Base-by-base conservation (phyloP, 129 eudicot species). In the Erigeron canadensis region DNA sequence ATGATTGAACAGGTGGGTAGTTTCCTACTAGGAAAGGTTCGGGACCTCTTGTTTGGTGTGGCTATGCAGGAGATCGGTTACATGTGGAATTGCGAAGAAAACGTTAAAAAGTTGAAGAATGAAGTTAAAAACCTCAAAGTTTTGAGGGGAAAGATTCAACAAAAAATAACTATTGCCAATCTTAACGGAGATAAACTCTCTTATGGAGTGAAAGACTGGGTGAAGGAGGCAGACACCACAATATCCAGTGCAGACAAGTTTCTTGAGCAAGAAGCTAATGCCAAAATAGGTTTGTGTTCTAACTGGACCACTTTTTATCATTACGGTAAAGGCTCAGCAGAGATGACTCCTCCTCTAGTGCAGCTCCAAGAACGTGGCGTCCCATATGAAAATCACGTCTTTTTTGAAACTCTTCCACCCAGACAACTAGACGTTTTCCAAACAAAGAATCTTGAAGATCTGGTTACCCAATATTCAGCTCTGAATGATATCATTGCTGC, bases 161-260 rank as follows among this genome's bases (percentile, higher is more conserved):
- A n/a, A n/a, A n/a, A n/a, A n/a, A n/a, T n/a, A n/a, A n/a, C n/a
- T n/a, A n/a, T n/a, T n/a, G n/a, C n/a, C n/a, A n/a, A n/a, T n/a
- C n/a, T n/a, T n/a, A n/a, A n/a, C n/a, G n/a, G n/a, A n/a, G n/a
- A n/a, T n/a, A n/a, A n/a, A n/a, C n/a, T n/a, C n/a, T 11, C 21
- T 22, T 7, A n/a, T 50, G 73, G 58, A 9, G 38, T 69, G 73
- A 8, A 50, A 69, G 42, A 28, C n/a, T 69, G 73, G 73, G 38
- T 69, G 16, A 4, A 38, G 1, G 6, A 50, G 2, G 47, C 48
- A 1, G 48, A 69, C 39, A 1, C 2, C 1, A 11, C 8, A 37
- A 48, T 69, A 7, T n/a, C n/a, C n/a, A n/a, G n/a, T n/a, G n/a
- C n/a, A n/a, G n/a, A n/a, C n/a, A 10, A 38, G 4, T 69, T 69